phyloP scores from a whole-genome alignment of 768 basidiomycete genomes.

The Serpula lacrymans region DNA sequence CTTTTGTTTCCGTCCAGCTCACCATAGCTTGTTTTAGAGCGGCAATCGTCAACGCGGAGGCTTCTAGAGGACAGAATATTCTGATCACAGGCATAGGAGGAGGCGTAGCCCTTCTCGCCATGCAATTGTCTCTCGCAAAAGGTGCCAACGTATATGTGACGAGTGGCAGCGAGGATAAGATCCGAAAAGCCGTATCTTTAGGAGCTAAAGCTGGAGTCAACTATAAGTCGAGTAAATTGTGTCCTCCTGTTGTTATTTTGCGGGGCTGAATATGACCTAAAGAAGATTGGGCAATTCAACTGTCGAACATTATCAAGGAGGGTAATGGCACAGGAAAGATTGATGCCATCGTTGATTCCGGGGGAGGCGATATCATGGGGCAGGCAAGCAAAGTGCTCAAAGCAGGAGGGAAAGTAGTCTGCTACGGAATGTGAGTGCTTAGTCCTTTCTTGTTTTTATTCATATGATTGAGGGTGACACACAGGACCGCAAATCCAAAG shows the following conservation, averaged over 20 bases:
- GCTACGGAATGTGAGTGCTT: constrained; percentile 60
- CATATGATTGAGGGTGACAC: constrained; percentile 5
- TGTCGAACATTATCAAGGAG: constrained; percentile 40
- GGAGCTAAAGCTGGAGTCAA: constrained; percentile 78
- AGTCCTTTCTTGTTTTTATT: neutral
- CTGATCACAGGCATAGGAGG: constrained; percentile 83
- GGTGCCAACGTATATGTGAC: constrained; percentile 85
- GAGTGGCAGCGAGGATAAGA: constrained; percentile 66
- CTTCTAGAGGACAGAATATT: constrained; percentile 63
- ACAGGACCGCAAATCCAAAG: constrained; percentile 58
- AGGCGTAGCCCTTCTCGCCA: constrained; percentile 73
- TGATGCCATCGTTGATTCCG: constrained; percentile 68
- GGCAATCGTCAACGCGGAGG: constrained; percentile 58
- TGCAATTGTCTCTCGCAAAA: constrained; percentile 72
- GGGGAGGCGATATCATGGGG: constrained; percentile 61
- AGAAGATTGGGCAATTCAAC: constrained; percentile 53
- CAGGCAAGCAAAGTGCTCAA: constrained; percentile 49
- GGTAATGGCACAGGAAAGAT: constrained; percentile 31
- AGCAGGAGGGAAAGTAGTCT: constrained; percentile 54
- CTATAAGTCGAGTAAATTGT: constrained; percentile 56
- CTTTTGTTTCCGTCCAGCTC: neutral
- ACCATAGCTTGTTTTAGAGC: constrained; percentile 41
- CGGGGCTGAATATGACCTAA: neutral
- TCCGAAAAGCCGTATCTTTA: constrained; percentile 57
- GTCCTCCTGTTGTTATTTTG: neutral